phyloP scores from a whole-genome alignment of 208 protist species.

The Blechomonas ayalai region DNA sequence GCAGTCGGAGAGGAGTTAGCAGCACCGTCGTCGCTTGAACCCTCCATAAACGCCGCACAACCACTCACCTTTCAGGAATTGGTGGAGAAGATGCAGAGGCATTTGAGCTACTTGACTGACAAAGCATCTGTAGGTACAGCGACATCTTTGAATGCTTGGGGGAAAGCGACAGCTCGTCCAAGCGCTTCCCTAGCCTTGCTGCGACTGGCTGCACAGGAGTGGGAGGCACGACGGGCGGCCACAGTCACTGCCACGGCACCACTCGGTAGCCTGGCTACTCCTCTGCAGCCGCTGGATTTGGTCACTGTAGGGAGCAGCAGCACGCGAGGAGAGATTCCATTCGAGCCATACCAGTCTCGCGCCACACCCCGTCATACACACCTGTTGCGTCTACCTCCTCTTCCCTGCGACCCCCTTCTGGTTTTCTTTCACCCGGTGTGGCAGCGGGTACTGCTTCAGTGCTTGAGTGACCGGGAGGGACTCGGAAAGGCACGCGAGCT shows the following conservation, averaged over 20 bases:
- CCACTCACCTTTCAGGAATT: constrained; percentile 4
- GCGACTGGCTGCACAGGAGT: constrained; percentile 19
- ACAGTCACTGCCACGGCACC: constrained; percentile 30
- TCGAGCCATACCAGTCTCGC: constrained; percentile 32
- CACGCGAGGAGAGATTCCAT: not conserved
- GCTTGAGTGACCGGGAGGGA: constrained; percentile 13
- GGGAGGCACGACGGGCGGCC: constrained; percentile 27
- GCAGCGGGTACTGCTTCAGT: constrained; percentile 25
- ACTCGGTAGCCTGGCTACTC: constrained; percentile 19
- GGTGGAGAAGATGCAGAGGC: too few species aligned
- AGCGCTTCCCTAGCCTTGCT: constrained; percentile 7
- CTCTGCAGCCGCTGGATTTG: constrained; percentile 26
- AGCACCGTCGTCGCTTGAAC: too few species aligned
- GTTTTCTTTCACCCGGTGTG: constrained; percentile 36
- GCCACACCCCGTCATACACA: constrained; percentile 20
- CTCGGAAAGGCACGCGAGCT: constrained; percentile 25
- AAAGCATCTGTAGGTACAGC: too few species aligned
- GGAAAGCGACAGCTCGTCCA: too few species aligned
- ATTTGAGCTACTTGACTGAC: too few species aligned
- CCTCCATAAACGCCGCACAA: not conserved
- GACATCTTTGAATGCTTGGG: too few species aligned
- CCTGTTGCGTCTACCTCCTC: constrained; percentile 35
- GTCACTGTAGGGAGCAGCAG: not conserved
- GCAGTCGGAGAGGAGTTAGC: too few species aligned
- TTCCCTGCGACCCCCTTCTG: constrained; percentile 41